Base-by-base conservation (phyloP, 345 rosid genomes). In the Aurinia saxatilis region DNA sequence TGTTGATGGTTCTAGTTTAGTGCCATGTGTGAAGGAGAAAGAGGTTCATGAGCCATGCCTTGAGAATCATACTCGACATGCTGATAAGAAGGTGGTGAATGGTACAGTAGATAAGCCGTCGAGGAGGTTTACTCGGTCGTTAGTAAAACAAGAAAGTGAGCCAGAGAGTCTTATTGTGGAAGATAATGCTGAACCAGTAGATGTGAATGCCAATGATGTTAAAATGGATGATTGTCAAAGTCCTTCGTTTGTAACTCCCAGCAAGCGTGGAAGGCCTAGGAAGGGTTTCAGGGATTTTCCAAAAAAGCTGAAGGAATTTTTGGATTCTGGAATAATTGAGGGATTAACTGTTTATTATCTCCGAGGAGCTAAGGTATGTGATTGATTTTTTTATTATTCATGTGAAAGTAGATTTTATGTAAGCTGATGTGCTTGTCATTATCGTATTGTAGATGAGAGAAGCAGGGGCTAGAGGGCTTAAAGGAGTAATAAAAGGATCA, bases 261-360 rank as follows among this genome's bases (percentile, higher is more conserved):
- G 48, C 53, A 82, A 54, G 67, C 75, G 65, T 16, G 86, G 62
- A 70, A 65, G 69, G 73, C 70, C 85, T 11, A 79, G 54, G 59
- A 82, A 58, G 74, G 60, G 50, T 36, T 30, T 46, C 5, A 82
- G 80, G 76, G 77, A 64, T 65, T 83, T 79, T 53, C 84, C 85
- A 5, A 12, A 78, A 0, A 81, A 78, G 67, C 64, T 92, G 74
- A 83, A 77, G 77, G 93, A 85, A 37, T 75, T 92, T 67, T 76
- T 92, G 6, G 84, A 78, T 58, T 74, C 84, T 2, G 87, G 98
- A 23, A 78, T 92, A 56, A 84, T 92, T 7, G 98, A 92, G 68
- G 98, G 87, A 44, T 17, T 68, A 36, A 51, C 60, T 44, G 96
- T 89, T 71, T 82, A 68, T 54, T 92, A 92, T 69, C n/a, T 74